Conservation (phyloP, 2,329 filamentous ascomycete genomes). For the Lachnellula arida region DNA sequence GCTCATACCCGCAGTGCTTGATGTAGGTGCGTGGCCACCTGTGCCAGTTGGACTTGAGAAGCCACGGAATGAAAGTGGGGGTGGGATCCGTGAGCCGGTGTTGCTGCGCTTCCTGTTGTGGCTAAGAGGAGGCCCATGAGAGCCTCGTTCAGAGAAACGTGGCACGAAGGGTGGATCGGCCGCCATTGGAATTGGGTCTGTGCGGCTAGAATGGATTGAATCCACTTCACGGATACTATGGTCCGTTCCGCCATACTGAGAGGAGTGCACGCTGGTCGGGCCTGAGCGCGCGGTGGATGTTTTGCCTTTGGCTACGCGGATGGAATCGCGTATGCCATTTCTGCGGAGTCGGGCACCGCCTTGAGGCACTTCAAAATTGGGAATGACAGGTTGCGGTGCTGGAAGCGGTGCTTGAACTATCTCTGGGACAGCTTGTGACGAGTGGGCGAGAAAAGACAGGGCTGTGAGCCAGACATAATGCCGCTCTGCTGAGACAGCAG, state of each 20-base stretch:
- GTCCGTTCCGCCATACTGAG: conserved; percentile 17
- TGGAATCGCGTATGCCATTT: conserved; percentile 74
- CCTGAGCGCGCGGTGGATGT: conserved; percentile 34
- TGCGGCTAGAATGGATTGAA: conserved; percentile 22
- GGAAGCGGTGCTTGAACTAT: conserved; percentile 55
- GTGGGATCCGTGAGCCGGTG: conserved; percentile 70
- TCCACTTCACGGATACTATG: conserved; percentile 20
- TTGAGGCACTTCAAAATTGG: conserved; percentile 41
- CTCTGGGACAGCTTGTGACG: conserved; percentile 74
- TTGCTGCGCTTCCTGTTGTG: conserved; percentile 88
- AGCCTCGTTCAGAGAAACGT: conserved; percentile 57
- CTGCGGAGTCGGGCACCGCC: conserved; percentile 30
- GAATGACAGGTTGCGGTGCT: conserved; percentile 43
- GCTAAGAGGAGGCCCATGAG: conserved; percentile 29
- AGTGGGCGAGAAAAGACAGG: conserved; percentile 90
- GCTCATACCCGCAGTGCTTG: conserved; percentile 55
- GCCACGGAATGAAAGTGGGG: conserved; percentile 69
- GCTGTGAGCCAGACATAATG: conserved; percentile 96
- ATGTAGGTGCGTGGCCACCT: conserved; percentile 35
- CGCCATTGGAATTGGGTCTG: conserved; percentile 32
- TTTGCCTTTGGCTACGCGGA: conserved; percentile 75
- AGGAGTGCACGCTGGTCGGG: conserved; percentile 35
- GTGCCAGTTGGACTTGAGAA: conserved; percentile 47
- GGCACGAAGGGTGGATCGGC: conserved; percentile 70
- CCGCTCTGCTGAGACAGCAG: conserved; percentile 72